Evolutionary conservation across 768 basidiomycete species (phyloP), one percentile per base, ranked within the genome.

Genomic region (Boletus subparvulus): DNA sequence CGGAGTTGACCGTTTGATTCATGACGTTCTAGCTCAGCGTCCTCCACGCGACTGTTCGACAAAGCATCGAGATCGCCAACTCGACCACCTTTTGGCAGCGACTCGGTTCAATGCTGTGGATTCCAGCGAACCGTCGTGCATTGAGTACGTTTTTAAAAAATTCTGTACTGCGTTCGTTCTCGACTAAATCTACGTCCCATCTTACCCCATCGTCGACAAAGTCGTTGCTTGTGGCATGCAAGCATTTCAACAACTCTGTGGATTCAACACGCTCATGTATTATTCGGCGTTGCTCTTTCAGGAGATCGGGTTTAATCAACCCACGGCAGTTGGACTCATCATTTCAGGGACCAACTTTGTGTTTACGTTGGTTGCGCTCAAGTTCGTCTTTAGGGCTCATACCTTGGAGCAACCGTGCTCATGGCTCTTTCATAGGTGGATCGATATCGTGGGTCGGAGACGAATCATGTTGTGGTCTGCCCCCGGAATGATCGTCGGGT

Each of bases 221-320:
- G 87, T 88, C 60, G 78, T 93, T 14, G 87, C 82, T 11, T 89
- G 88, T 65, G 90, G 87, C 43, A 83, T 92, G 71, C 90, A 92
- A 73, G 89, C 87, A 0, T 86, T 85, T 71, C 91, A 94, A 66
- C 91, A 92, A 66, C 77, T 92, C 0, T 92, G 85, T 58, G 91
- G 91, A 2, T 92, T 91, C 77, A 92, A 92, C 64, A 90, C 90
- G 0, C 79, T 91, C 55, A 84, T 85, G 82, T 83, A 81, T 64
- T 86, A 87, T 65, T 87, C 86, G 21, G 86, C 90, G 4, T 90
- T 89, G 0, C 78, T 92, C 13, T 92, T 92, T 76, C 81, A 87
- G 61, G 78, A 84, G 60, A 87, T 92, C 47, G 91, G 91, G 0
- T 92, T 92, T 73, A 75, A 88, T 66, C 87, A 93, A 65, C 86